Conservation (phyloP, 2,329 filamentous ascomycete genomes). For the Scleromitrula shiraiana region DNA sequence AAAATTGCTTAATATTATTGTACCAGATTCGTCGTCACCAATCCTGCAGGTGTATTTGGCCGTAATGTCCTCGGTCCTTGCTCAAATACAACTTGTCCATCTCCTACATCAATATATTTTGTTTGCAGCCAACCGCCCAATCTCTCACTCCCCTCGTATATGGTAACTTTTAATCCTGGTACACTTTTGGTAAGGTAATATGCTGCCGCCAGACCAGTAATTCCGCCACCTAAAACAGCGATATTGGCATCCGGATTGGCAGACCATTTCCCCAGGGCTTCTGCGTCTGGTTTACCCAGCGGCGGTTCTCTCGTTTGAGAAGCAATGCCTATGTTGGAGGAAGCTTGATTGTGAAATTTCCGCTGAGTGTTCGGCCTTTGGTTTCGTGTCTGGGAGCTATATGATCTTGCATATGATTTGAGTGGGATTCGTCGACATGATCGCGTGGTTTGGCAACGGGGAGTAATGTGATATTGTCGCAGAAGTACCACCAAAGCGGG, state of each 20-base stretch:
- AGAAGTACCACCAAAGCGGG: constrained; percentile 23
- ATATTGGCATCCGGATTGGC: constrained; percentile 33
- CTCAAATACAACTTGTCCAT: constrained; percentile 69
- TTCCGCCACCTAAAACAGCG: constrained; percentile 71
- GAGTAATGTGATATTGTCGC: constrained; percentile 19
- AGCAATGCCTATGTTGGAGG: too few species aligned
- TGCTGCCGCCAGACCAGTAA: constrained; percentile 72
- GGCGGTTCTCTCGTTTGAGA: neutral
- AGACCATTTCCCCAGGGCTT: neutral
- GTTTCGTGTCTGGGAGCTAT: neutral
- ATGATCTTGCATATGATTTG: neutral
- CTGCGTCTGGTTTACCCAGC: neutral
- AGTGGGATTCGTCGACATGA: neutral
- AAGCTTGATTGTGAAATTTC: neutral
- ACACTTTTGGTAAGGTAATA: constrained; percentile 66
- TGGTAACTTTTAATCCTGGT: constrained; percentile 62
- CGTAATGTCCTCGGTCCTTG: constrained; percentile 58
- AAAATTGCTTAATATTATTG: neutral
- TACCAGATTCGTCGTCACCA: constrained; percentile 22
- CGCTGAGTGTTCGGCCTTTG: neutral
- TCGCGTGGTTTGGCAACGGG: constrained; percentile 15
- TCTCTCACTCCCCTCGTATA: constrained; percentile 66
- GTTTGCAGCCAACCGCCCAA: constrained; percentile 82
- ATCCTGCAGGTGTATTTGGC: constrained; percentile 18
- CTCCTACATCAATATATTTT: constrained; percentile 48